A percentile compares a stretch with the other conserved stretches of the same genome.
Evolutionary conservation across 352 stramenopile genomes (phyloP).

Genomic region (Albugo laibachii): DNA sequence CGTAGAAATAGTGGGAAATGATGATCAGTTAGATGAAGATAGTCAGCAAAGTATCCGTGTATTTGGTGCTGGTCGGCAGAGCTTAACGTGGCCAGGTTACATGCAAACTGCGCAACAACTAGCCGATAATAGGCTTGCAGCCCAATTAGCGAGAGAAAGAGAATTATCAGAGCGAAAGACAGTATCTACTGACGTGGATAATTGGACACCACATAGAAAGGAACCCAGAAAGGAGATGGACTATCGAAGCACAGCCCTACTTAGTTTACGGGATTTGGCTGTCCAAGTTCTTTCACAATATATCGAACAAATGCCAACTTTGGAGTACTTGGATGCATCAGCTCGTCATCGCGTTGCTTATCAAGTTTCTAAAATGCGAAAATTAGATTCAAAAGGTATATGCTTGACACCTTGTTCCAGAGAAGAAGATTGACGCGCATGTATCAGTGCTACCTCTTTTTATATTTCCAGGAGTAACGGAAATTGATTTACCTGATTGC

Average conservation of each 20-base stretch:
- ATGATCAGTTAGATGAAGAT: no score
- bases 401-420: neutral
- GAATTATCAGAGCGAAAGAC: conserved; percentile 5
- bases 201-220: conserved; percentile 27
- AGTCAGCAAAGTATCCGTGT: no score
- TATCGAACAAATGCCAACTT: conserved; percentile 39
- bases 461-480: conserved; percentile 56
- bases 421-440: neutral
- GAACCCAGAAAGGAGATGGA: conserved; percentile 24
- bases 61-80: no score
- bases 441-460: conserved; percentile 50
- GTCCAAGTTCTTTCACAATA: conserved; percentile 32
- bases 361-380: conserved; percentile 27
- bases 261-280: conserved; percentile 27
- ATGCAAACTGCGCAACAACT: conserved; percentile 43
- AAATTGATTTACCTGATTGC: conserved; percentile 69
- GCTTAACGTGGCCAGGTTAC: conserved; percentile 45
- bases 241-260: conserved; percentile 23
- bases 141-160: conserved; percentile 20
- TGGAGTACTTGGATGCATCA: conserved; percentile 47
- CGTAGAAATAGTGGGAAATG: no score
- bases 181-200: neutral
- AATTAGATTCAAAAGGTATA: conserved; percentile 31
- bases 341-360: conserved; percentile 36
- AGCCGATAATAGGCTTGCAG: conserved; percentile 31